phyloP scores from a whole-genome alignment of 805 yeast genomes.

The Wickerhamiella kurtzmanii region DNA sequence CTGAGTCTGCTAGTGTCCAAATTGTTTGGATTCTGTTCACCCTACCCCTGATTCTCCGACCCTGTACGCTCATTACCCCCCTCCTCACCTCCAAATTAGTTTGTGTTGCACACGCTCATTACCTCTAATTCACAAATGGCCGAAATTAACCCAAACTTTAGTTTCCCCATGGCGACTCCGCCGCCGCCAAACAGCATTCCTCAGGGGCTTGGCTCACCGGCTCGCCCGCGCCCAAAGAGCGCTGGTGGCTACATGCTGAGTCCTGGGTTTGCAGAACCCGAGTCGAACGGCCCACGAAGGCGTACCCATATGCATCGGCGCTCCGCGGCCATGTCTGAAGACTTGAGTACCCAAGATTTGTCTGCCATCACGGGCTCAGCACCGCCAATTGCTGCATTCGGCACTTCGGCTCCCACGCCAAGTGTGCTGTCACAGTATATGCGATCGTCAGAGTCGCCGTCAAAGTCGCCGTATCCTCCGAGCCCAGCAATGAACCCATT shows the following conservation, averaged over 20 bases:
- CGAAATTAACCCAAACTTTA: conserved; percentile 16
- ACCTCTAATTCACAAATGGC: conserved; percentile 8
- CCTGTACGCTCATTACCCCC: not conserved
- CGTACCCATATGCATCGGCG: conserved; percentile 19
- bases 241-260: not conserved
- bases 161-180: conserved; percentile 13
- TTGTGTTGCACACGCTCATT: not conserved
- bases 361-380: conserved; percentile 4
- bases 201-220: conserved; percentile 12
- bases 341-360: conserved; percentile 14
- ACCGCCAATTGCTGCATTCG: not conserved
- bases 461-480: not conserved
- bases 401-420: not conserved
- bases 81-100: no score
- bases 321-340: conserved; percentile 22
- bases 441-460: not conserved
- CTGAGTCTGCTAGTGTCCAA: not conserved
- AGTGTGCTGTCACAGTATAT: not conserved
- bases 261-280: not conserved
- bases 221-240: conserved; percentile 10
- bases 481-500: not conserved
- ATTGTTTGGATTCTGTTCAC: no score
- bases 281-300: conserved; percentile 3
- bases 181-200: conserved; percentile 2
- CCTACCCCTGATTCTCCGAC: not conserved